Percentiles rank a stretch among this genome's conserved stretches.
These are phyloP conservation scores for Malassezia arunalokei DNA, from an alignment of 1,284 basidiomycete genomes.

Conservation along the genomic window DNA sequence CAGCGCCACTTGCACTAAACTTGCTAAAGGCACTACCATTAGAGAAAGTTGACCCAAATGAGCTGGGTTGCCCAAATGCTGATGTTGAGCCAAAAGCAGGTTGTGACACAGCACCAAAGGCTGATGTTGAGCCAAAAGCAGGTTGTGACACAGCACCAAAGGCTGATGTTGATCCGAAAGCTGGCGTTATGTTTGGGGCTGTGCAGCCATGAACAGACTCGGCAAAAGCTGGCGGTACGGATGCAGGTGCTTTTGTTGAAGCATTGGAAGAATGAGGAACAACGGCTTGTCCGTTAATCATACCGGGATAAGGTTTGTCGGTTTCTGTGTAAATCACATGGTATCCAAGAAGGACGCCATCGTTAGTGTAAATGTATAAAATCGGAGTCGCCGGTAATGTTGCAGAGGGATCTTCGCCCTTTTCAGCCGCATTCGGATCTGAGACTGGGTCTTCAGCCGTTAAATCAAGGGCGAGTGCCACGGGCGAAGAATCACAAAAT, in stretches of 20 bases:
- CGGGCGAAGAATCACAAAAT: constrained; percentile 60
- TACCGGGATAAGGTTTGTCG: constrained; percentile 47
- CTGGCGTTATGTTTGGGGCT: background rate
- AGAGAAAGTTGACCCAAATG: background rate
- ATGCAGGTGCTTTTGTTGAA: background rate
- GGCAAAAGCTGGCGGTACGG: constrained; percentile 19
- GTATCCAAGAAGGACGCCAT: constrained; percentile 68
- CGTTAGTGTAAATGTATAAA: constrained; percentile 64
- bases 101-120: constrained; percentile 19
- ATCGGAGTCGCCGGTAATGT: constrained; percentile 53
- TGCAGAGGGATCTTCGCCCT: constrained; percentile 47
- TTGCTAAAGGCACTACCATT: background rate
- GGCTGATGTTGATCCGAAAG: constrained; percentile 21
- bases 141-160: constrained; percentile 19
- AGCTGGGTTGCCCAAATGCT: constrained; percentile 1
- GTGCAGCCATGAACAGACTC: constrained; percentile 22
- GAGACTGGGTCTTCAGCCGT: constrained; percentile 54
- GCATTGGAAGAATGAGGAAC: background rate
- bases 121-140: constrained; percentile 21
- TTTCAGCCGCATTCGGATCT: constrained; percentile 51
- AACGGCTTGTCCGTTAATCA: constrained; percentile 26
- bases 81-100: constrained; percentile 22
- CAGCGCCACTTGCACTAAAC: constrained; percentile 17
- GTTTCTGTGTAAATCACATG: constrained; percentile 56
- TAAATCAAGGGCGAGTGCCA: constrained; percentile 60